Conservation (phyloP, 306 rosid species). For the Medicago lupulina region DNA sequence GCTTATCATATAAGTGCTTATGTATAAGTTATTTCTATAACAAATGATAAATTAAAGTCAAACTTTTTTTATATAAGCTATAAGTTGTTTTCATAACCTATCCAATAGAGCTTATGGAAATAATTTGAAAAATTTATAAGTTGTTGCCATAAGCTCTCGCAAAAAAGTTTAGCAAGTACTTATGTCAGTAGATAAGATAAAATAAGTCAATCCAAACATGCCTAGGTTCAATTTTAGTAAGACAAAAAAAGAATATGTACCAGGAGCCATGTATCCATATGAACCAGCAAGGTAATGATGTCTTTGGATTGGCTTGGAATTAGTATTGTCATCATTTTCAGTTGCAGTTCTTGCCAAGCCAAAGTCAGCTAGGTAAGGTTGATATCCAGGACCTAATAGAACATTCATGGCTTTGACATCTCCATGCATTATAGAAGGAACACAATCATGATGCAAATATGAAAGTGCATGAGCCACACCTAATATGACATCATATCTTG, state of each 20-base stretch:
- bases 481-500: slow-evolving; percentile 70
- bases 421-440: slow-evolving; percentile 87
- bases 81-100: neutral
- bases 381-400: slow-evolving; percentile 65
- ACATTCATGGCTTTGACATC: slow-evolving; percentile 98
- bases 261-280: slow-evolving; percentile 99
- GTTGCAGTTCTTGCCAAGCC: slow-evolving; percentile 72
- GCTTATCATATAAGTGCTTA: neutral
- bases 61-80: neutral
- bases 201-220: neutral
- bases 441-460: slow-evolving; percentile 91
- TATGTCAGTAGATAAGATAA: neutral
- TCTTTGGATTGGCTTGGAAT: slow-evolving; percentile 55
- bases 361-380: slow-evolving; percentile 92
- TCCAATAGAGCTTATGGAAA: neutral
- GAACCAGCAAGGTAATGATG: slow-evolving; percentile 94
- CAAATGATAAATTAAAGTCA: neutral
- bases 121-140: neutral
- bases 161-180: neutral
- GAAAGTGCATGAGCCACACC: slow-evolving; percentile 94
- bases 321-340: slow-evolving; percentile 40
- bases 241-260: slow-evolving; percentile 43
- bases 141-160: neutral
- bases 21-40: neutral
- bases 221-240: neutral